Conservation (phyloP, 2,329 filamentous ascomycete genomes). For the Sporothrix brasiliensis region DNA sequence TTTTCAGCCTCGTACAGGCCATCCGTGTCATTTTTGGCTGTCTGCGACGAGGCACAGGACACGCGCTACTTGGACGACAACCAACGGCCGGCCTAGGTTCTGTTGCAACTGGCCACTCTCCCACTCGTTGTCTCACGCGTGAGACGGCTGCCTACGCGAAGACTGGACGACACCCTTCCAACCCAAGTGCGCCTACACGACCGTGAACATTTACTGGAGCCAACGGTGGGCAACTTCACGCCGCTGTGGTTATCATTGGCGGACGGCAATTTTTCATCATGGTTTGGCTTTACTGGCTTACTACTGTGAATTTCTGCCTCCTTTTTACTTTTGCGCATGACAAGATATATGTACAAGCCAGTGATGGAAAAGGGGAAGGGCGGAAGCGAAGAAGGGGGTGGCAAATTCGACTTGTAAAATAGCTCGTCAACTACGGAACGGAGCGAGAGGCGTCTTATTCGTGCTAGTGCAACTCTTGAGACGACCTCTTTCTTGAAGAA, state of each 20-base stretch:
- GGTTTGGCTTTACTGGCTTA: constrained; percentile 2
- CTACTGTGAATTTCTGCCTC: neutral
- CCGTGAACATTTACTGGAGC: neutral
- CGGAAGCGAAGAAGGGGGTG: constrained; percentile 5
- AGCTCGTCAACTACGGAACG: constrained; percentile 16
- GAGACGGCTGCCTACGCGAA: constrained; percentile 21
- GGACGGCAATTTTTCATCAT: neutral
- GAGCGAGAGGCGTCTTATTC: neutral
- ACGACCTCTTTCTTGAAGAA: neutral
- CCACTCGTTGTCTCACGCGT: neutral
- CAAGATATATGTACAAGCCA: neutral
- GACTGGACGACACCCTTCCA: too few species aligned
- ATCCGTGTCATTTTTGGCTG: neutral
- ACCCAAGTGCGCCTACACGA: neutral
- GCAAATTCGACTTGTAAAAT: neutral
- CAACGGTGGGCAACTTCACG: constrained; percentile 18
- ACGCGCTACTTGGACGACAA: neutral
- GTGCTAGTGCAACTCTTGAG: neutral
- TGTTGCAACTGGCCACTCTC: neutral
- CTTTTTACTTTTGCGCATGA: neutral
- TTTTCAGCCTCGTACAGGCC: neutral
- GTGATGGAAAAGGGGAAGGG: neutral
- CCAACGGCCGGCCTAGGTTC: neutral
- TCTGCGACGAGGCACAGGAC: neutral
- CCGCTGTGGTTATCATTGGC: too few species aligned